Conservation (phyloP, 306 rosid genomes). For the Cyamopsis tetragonoloba region DNA sequence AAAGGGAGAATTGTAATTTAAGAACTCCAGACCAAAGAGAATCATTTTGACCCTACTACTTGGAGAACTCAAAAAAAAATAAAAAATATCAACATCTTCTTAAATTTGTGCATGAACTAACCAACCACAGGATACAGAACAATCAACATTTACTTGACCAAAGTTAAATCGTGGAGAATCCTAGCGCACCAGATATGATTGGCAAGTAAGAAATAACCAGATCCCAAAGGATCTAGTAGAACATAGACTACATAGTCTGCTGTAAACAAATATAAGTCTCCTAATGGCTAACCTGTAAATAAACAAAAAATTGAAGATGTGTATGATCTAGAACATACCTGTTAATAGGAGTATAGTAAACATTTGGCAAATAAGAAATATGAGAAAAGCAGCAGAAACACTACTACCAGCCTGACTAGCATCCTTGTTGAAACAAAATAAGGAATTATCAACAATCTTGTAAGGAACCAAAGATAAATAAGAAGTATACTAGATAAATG, state of each 20-base stretch:
- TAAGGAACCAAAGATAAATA: not conserved
- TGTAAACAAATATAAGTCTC: not conserved
- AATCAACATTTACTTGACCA: not conserved
- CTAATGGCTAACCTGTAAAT: not conserved
- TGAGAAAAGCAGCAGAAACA: not conserved
- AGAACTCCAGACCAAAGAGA: not conserved
- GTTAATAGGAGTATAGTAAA: not conserved
- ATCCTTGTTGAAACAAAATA: not conserved
- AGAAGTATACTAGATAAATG: not conserved
- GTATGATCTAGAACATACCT: not conserved
- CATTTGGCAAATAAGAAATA: not conserved
- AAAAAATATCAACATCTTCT: not conserved
- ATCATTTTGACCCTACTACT: not conserved
- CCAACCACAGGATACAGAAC: not conserved
- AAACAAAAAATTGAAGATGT: not conserved
- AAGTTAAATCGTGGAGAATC: not conserved
- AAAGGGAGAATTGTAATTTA: not conserved
- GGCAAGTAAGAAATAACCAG: not conserved
- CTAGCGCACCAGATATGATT: not conserved
- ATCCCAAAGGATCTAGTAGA: not conserved
- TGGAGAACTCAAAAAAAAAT: not conserved
- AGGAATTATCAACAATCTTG: not conserved
- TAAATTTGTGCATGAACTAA: not conserved
- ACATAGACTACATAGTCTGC: not conserved
- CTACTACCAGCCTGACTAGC: not conserved